Percentiles rank a stretch among this genome's conserved stretches.
Evolutionary conservation across 2,329 filamentous ascomycete species (phyloP).

Genomic region (Aspergillus unguis): DNA sequence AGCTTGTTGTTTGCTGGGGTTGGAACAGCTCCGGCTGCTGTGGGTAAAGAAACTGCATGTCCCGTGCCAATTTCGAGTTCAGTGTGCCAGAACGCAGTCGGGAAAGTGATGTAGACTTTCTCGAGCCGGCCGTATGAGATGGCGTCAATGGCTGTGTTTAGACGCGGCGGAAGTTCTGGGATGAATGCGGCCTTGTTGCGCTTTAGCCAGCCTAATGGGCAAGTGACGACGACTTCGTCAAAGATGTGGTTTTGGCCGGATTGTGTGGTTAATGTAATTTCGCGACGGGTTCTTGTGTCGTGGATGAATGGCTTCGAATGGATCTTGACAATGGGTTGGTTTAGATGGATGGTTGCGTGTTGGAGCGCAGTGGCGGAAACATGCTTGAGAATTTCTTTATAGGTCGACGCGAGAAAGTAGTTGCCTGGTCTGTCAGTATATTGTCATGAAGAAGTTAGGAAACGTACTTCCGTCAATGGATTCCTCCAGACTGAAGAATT

Average conservation of each 20-base stretch:
- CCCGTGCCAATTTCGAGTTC: neutral
- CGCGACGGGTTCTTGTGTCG: constrained; percentile 26
- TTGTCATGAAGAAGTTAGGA: neutral
- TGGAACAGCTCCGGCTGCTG: neutral
- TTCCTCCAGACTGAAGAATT: constrained; percentile 64
- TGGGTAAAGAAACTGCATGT: neutral
- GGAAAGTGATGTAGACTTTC: constrained; percentile 64
- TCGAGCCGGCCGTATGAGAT: constrained; percentile 49
- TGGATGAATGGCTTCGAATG: constrained; percentile 22
- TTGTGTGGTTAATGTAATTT: constrained; percentile 45
- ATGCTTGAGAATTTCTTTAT: constrained; percentile 54
- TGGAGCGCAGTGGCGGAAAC: constrained; percentile 49
- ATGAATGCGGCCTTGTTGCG: constrained; percentile 45
- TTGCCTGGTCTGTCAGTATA: constrained; percentile 46
- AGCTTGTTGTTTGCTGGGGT: constrained; percentile 34
- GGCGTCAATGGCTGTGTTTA: constrained; percentile 46
- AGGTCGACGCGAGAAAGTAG: constrained; percentile 60
- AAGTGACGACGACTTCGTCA: constrained; percentile 53
- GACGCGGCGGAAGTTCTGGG: constrained; percentile 42
- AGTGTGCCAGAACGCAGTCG: constrained; percentile 69
- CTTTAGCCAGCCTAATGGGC: constrained; percentile 55
- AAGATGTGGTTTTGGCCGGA: constrained; percentile 39
- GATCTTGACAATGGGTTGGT: constrained; percentile 43
- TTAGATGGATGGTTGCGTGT: constrained; percentile 49
- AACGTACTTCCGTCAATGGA: constrained; percentile 58